phyloP scores from a whole-genome alignment of 148 eudicot genomes.

The Rhododendron mucronatum region DNA sequence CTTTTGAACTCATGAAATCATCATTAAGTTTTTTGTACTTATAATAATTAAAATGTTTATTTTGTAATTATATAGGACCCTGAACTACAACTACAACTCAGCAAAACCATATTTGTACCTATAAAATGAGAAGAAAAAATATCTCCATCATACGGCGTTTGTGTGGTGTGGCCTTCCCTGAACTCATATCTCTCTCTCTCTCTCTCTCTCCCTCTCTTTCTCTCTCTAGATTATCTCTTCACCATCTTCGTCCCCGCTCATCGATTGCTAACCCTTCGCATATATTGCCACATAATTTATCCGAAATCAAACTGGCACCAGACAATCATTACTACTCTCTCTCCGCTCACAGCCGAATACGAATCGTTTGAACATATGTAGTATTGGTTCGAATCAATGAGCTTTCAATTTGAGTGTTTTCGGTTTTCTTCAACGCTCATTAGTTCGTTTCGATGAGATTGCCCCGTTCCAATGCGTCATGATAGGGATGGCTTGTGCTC shows the following conservation, averaged over 20 bases:
- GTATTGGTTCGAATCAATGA: background rate
- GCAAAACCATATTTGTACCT: background rate
- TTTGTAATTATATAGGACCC: too few relatives aligned
- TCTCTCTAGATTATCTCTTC: conserved; percentile 46
- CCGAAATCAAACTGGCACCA: background rate
- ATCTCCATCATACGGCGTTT: conserved; percentile 27
- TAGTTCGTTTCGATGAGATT: conserved; percentile 22
- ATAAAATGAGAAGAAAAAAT: conserved; percentile 4
- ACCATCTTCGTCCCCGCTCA: conserved; percentile 16
- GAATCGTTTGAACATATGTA: conserved; percentile 2
- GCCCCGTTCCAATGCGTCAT: conserved; percentile 44
- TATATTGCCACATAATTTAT: conserved; percentile 10
- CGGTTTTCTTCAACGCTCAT: conserved; percentile 16
- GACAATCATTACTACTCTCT: background rate
- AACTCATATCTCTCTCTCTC: conserved; percentile 11
- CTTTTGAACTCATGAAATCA: too few relatives aligned
- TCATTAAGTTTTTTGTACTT: too few relatives aligned
- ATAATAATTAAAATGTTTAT: too few relatives aligned
- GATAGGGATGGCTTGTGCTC: conserved; percentile 66
- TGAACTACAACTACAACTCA: background rate
- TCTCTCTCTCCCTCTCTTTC: conserved; percentile 13
- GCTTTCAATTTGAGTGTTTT: background rate
- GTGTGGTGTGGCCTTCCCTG: conserved; percentile 33
- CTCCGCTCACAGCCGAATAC: background rate
- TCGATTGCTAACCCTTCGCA: conserved; percentile 1